Conservation (phyloP, 345 rosid species). For the Chamaenerion angustifolium region DNA sequence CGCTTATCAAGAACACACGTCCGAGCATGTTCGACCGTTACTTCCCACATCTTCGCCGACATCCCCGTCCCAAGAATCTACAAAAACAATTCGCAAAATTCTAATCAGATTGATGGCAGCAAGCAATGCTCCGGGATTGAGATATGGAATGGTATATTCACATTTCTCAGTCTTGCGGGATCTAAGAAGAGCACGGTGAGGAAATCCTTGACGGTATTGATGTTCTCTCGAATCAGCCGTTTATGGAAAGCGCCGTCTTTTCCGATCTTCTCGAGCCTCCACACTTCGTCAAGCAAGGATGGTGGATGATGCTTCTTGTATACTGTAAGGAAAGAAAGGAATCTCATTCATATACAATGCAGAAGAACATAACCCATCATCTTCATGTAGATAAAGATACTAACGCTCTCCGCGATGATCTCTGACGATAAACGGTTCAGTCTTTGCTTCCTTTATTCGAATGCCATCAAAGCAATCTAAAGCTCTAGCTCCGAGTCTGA, state of each 20-base stretch:
- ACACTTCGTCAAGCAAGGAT: conserved; percentile 66
- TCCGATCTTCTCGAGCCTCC: conserved; percentile 98
- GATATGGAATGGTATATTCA: conserved; percentile 17
- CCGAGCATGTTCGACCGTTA: conserved; percentile 74
- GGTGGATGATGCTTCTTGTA: conserved; percentile 97
- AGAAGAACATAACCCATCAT: too few relatives aligned
- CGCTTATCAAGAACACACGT: conserved; percentile 69
- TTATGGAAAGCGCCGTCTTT: conserved; percentile 98
- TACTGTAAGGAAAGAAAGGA: conserved; percentile 46
- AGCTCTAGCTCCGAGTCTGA: conserved; percentile 75
- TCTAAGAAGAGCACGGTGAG: conserved; percentile 49
- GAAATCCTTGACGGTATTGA: conserved; percentile 71
- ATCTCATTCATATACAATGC: too few relatives aligned
- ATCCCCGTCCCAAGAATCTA: conserved; percentile 90
- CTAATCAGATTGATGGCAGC: background rate
- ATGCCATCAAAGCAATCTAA: conserved; percentile 51
- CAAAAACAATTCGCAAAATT: background rate
- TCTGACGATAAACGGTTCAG: conserved; percentile 86
- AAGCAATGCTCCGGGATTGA: too few relatives aligned
- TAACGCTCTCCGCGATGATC: conserved; percentile 99
- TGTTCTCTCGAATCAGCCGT: conserved; percentile 52
- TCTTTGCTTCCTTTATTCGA: conserved; percentile 58
- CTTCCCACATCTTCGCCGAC: conserved; percentile 99
- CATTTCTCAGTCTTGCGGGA: conserved; percentile 67
- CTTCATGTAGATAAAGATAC: conserved; percentile 15